Evolutionary conservation across 192 early-diverging fungal species (phyloP).

Genomic region (Linnemannia zychae): DNA sequence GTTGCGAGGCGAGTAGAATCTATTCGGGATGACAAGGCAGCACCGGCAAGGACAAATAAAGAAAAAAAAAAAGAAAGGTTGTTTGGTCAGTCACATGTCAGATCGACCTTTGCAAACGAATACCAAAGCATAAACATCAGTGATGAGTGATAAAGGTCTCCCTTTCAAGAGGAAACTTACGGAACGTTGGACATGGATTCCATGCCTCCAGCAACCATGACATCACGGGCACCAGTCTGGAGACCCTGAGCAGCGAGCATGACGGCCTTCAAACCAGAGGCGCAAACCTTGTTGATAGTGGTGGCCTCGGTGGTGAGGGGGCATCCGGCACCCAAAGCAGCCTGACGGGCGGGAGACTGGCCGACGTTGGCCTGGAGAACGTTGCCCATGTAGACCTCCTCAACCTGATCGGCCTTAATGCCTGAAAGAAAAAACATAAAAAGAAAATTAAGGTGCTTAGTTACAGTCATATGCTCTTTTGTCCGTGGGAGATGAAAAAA

Average conservation of each 20-base stretch:
- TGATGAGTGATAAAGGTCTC: not conserved
- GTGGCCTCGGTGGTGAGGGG: conserved; percentile 90
- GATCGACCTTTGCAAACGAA: not conserved
- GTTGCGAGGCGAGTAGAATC: conserved; percentile 73
- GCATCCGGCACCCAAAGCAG: conserved; percentile 85
- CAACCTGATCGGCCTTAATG: conserved; percentile 83
- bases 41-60: conserved; percentile 27
- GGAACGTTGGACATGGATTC: conserved; percentile 97
- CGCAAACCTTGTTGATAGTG: conserved; percentile 99
- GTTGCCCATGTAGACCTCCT: conserved; percentile 97
- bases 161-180: conserved; percentile 60
- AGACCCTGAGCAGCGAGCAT: conserved; percentile 92
- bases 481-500: not conserved
- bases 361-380: conserved; percentile 91
- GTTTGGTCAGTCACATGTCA: conserved; percentile 44
- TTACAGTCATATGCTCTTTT: not conserved
- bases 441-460: conserved; percentile 2
- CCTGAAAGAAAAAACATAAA: conserved; percentile 42
- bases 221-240: conserved; percentile 78
- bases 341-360: conserved; percentile 96
- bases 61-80: not conserved
- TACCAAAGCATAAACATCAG: conserved; percentile 10
- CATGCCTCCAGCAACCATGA: conserved; percentile 96
- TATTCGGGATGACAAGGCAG: conserved; percentile 19
- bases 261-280: conserved; percentile 97